Evolutionary conservation across 768 basidiomycete species (phyloP), one percentile per base, ranked within the genome.

Genomic region (Gymnopilus junonius): DNA sequence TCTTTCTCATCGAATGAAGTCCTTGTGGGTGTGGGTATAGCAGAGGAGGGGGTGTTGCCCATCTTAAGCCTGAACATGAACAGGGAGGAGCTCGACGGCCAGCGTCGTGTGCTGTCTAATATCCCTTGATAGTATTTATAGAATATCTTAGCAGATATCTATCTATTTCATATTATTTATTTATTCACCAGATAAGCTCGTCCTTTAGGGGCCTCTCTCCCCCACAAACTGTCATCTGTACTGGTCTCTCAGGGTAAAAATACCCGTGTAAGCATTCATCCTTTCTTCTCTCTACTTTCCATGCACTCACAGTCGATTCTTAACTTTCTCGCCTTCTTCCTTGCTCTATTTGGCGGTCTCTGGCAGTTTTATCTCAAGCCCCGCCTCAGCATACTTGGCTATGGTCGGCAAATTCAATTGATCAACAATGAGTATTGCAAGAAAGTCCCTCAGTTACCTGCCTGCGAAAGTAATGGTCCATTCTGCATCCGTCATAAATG

Each of bases 381-480:
- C 0, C 64, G 80, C 0, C 72, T 91, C 31, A 59, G 67, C 27
- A 67, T 71, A 0, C 50, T 74, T 4, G 89, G 89, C 1, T 66
- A 80, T 21, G 82, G 81, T 31, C 82, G 87, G 29, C 69, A 71
- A 35, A 66, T 87, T 11, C 68, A 80, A 50, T 55, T 82, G 0
- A 62, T 85, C 3, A 85, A 84, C 17, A 86, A 85, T 67, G 66
- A 70, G 0, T 62, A 80, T 34, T 91, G 90, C 73, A 79, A 68
- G 23, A 74, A 70, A 0, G 75, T 89, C 17, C 79, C 82, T 6
- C 80, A 83, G n/a, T 73, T 90, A 20, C 75, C 85, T 62, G 90
- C 88, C 23, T 91, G 90, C 66, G 89, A 91, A 76, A 90, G 90
- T 89, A 67, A 25, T 82, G 72, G 4, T 12, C 48, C 50, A 14